A percentile compares a stretch with the other conserved stretches of the same genome.
Evolutionary conservation across 805 yeast species (phyloP).

Genomic region (Cyberlindnera euphorbiae): DNA sequence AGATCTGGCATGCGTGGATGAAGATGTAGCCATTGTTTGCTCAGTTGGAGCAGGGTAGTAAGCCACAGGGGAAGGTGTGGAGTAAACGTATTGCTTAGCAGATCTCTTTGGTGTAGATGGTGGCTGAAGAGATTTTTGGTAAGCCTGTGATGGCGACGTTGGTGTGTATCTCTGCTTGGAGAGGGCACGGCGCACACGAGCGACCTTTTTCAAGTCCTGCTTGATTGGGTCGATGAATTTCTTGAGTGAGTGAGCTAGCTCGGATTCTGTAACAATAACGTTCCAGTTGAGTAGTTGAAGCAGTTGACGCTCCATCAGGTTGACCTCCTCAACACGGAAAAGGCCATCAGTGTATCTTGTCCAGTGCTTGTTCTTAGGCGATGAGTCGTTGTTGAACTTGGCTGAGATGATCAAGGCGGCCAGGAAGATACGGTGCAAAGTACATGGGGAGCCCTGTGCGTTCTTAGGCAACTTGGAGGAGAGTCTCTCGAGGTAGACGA

Average conservation of each 20-base stretch:
- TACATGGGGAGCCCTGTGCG: conserved; percentile 74
- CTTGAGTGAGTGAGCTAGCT: conserved; percentile 60
- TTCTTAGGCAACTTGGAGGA: conserved; percentile 59
- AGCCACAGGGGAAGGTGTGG: conserved; percentile 3
- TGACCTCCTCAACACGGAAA: conserved; percentile 62
- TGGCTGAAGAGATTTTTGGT: conserved; percentile 4
- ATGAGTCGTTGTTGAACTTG: conserved; percentile 71
- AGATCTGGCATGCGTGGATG: conserved; percentile 8
- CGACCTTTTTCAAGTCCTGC: conserved; percentile 32
- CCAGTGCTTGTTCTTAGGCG: conserved; percentile 79
- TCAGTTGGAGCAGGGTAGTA: no score
- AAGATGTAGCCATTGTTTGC: no score
- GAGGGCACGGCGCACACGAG: conserved; percentile 20
- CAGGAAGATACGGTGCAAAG: conserved; percentile 71
- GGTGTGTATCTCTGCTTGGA: conserved; percentile 8
- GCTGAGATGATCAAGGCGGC: conserved; percentile 71
- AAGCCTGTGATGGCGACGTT: background rate
- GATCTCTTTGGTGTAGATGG: conserved; percentile 11
- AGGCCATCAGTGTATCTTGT: conserved; percentile 72
- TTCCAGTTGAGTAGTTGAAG: conserved; percentile 69
- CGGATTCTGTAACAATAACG: conserved; percentile 59
- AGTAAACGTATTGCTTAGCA: no score
- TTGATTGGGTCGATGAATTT: conserved; percentile 76
- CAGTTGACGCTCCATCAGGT: conserved; percentile 76
- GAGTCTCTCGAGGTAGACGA: conserved; percentile 61